phyloP scores from a whole-genome alignment of 148 eudicot genomes.

The Agrostemma githago region DNA sequence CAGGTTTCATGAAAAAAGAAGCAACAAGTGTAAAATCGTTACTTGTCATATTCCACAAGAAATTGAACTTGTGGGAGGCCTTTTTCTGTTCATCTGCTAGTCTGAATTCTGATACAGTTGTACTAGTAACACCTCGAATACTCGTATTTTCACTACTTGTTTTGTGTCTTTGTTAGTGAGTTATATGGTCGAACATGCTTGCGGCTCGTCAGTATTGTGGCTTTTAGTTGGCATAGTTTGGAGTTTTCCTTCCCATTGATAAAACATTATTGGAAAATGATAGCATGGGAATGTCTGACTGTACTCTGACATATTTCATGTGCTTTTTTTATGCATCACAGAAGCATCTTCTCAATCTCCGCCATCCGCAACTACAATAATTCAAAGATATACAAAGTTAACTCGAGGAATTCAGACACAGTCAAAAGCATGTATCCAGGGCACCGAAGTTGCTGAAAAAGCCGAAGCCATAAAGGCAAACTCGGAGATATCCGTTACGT shows the following conservation, averaged over 20 bases:
- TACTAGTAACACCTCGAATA: background rate
- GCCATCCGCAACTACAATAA: slow-evolving; percentile 25
- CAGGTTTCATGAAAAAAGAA: background rate
- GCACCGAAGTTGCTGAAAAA: slow-evolving; percentile 21
- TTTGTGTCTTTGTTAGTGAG: background rate
- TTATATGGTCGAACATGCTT: background rate
- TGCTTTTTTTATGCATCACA: slow-evolving; percentile 18
- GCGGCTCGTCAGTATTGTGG: background rate
- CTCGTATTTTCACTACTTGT: background rate
- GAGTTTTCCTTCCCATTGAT: background rate
- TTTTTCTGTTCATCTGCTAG: background rate
- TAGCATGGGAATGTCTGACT: slow-evolving; percentile 1
- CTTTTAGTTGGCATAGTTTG: background rate
- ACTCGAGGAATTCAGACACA: slow-evolving; percentile 37
- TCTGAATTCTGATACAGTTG: background rate
- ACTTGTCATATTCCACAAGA: background rate
- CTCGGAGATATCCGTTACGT: slow-evolving; percentile 16
- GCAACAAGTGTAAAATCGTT: background rate
- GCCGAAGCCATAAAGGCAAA: slow-evolving; percentile 19
- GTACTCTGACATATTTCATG: background rate
- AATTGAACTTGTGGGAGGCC: background rate
- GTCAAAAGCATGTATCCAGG: slow-evolving; percentile 28
- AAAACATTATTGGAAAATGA: background rate
- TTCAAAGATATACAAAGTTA: slow-evolving; percentile 14
- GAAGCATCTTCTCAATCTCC: slow-evolving; percentile 25